These are phyloP conservation scores for Tulasnella sp. DNA, from an alignment of 768 basidiomycete genomes.

Conservation along the genomic window DNA sequence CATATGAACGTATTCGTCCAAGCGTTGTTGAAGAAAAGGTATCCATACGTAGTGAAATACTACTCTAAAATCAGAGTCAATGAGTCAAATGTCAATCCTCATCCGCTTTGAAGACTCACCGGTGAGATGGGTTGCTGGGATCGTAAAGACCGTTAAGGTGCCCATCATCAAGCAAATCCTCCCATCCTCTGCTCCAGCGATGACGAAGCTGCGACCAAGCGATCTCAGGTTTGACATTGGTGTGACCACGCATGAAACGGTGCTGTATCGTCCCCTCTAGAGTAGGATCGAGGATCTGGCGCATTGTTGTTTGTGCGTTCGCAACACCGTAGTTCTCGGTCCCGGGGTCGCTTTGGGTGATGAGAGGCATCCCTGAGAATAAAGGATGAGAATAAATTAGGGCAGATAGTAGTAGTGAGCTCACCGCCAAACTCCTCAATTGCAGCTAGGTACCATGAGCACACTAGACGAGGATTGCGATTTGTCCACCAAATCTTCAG, in stretches of 20 bases:
- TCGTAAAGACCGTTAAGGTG: neutral
- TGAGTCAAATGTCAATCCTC: neutral
- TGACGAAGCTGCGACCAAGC: slow-evolving; percentile 24
- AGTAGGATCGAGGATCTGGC: slow-evolving; percentile 31
- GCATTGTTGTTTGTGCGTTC: slow-evolving; percentile 32
- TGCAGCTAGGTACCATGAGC: neutral
- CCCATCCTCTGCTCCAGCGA: neutral
- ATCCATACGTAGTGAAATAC: neutral
- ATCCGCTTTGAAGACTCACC: neutral
- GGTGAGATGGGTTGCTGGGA: neutral
- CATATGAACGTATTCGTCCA: neutral
- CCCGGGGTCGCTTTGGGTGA: slow-evolving; percentile 36
- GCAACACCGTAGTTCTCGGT: slow-evolving; percentile 36
- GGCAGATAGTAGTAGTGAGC: neutral
- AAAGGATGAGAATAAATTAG: neutral
- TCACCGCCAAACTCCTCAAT: neutral
- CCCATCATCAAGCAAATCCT: neutral
- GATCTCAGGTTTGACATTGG: slow-evolving; percentile 35
- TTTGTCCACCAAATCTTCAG: neutral
- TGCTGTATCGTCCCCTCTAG: slow-evolving; percentile 30
- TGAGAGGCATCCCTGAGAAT: slow-evolving; percentile 24
- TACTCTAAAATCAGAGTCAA: neutral
- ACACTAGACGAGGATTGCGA: neutral
- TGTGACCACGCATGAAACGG: slow-evolving; percentile 26
- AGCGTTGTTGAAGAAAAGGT: neutral